These are phyloP conservation scores for Ascochyta lentis DNA, from an alignment of 2,329 filamentous ascomycete genomes.

Conservation along the genomic window DNA sequence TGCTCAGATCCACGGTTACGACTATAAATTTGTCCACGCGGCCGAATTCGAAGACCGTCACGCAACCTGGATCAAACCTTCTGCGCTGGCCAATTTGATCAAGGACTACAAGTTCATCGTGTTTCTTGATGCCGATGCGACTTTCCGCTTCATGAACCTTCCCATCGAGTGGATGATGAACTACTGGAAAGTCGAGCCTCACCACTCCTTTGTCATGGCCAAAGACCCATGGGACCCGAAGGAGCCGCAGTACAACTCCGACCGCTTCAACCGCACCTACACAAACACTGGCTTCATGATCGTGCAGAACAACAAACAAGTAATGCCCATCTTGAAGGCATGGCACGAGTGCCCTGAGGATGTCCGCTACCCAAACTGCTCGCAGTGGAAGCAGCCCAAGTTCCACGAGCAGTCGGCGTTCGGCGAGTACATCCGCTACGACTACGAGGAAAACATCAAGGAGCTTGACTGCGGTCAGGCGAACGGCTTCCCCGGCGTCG, in stretches of 20 bases:
- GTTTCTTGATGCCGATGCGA: conserved; percentile 58
- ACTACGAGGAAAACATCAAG: conserved; percentile 47
- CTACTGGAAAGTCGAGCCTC: conserved; percentile 55
- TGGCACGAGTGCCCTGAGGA: conserved; percentile 54
- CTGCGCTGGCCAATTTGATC: conserved; percentile 46
- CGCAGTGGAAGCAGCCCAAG: conserved; percentile 46
- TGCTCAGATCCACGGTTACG: conserved; percentile 56
- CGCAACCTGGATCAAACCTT: conserved; percentile 57
- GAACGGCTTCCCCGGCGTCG: conserved; percentile 47
- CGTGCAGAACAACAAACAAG: conserved; percentile 59
- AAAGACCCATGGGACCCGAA: conserved; percentile 50
- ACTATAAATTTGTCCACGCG: conserved; percentile 57
- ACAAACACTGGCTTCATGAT: conserved; percentile 63
- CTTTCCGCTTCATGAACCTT: conserved; percentile 55
- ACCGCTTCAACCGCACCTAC: conserved; percentile 52
- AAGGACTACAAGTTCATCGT: conserved; percentile 54
- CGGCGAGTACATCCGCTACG: conserved; percentile 50
- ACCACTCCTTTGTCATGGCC: conserved; percentile 55
- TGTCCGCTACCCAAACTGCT: conserved; percentile 45
- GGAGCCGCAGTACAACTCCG: conserved; percentile 50
- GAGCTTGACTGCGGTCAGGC: conserved; percentile 49
- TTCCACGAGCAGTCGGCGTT: conserved; percentile 52
- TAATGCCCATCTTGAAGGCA: conserved; percentile 57
- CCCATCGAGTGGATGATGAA: conserved; percentile 60
- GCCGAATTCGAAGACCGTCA: conserved; percentile 50